Evolutionary conservation across 768 basidiomycete species (phyloP).

Genomic region (Cyathus striatus): DNA sequence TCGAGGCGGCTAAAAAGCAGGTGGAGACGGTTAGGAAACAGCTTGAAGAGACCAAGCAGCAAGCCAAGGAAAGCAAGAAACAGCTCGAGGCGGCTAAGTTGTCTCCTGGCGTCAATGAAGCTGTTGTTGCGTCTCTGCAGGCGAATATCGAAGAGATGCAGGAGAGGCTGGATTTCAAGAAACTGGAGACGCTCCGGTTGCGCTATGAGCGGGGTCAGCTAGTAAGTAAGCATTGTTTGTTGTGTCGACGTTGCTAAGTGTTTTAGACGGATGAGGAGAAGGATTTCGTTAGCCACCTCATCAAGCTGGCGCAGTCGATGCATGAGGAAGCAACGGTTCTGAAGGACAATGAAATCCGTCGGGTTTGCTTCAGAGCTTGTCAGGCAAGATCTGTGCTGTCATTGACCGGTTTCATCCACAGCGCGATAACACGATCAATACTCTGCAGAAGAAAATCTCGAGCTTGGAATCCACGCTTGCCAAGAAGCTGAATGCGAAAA

Average conservation of each 20-base stretch:
- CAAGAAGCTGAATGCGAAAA: conserved; percentile 34
- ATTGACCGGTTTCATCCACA: conserved; percentile 13
- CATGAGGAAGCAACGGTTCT: conserved; percentile 49
- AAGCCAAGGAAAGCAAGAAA: conserved; percentile 5
- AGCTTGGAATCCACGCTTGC: conserved; percentile 44
- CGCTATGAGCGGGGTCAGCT: conserved; percentile 43
- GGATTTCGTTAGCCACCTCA: conserved; percentile 39
- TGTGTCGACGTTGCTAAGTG: background rate
- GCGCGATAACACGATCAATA: conserved; percentile 43
- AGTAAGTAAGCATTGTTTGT: conserved; percentile 27
- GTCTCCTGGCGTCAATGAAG: conserved; percentile 5
- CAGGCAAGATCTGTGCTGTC: conserved; percentile 7
- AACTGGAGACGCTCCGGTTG: no score
- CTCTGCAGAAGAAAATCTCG: conserved; percentile 36
- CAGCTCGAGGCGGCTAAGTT: background rate
- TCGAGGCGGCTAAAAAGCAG: background rate
- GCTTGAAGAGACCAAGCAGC: conserved; percentile 7
- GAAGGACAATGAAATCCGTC: conserved; percentile 52
- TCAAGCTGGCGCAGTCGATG: conserved; percentile 36
- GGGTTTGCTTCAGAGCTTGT: conserved; percentile 27
- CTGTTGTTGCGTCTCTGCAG: conserved; percentile 5
- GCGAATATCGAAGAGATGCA: conserved; percentile 10
- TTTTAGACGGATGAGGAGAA: conserved; percentile 45
- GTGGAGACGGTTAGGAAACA: background rate
- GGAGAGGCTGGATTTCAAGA: conserved; percentile 3